Percentiles rank a stretch among this genome's conserved stretches.
Conservation (phyloP, 2,329 filamentous ascomycete species). For the Apiospora hydei region DNA sequence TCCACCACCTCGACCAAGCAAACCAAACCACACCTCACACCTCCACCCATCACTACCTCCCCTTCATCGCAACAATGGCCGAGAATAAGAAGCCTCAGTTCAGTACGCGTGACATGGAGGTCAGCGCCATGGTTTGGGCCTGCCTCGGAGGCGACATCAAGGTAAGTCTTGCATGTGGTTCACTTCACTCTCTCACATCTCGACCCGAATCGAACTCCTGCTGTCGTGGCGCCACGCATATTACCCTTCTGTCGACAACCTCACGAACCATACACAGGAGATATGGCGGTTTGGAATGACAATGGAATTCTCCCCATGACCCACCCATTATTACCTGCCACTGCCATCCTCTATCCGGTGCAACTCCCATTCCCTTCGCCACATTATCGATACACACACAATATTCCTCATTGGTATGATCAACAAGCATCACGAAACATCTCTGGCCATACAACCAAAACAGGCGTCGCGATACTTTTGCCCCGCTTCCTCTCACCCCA, state of each 20-base stretch:
- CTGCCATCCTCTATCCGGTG: no score
- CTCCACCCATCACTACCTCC: background rate
- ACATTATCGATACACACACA: no score
- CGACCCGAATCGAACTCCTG: background rate
- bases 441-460: no score
- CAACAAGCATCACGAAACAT: no score
- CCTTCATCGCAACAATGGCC: conserved; percentile 1
- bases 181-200: background rate
- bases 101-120: conserved; percentile 6
- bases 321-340: background rate
- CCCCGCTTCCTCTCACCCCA: no score
- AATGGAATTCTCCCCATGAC: background rate
- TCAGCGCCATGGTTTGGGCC: conserved; percentile 12
- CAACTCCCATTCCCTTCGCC: no score
- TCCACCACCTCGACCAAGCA: background rate
- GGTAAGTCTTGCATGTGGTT: background rate
- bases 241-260: background rate
- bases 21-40: no score
- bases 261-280: no score
- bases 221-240: background rate
- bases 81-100: conserved; percentile 1
- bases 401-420: no score
- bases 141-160: background rate
- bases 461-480: no score
- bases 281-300: background rate